Percentiles rank a stretch among this genome's conserved stretches.
phyloP scores from a whole-genome alignment of 2,329 filamentous ascomycete genomes.

The Aspergillus quadricinctus region DNA sequence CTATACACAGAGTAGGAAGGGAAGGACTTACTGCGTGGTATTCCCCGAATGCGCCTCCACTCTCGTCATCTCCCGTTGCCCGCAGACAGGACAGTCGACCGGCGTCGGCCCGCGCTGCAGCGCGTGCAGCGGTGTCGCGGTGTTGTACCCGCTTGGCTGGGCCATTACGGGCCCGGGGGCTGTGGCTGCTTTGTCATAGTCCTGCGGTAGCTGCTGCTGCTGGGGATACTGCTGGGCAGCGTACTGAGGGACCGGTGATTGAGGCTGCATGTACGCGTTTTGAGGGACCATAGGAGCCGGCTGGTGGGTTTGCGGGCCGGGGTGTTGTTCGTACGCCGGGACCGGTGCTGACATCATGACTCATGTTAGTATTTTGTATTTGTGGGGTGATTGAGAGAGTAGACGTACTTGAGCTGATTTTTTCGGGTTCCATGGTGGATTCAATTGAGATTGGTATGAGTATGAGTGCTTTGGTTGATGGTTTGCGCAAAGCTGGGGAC shows the following conservation, averaged over 20 bases:
- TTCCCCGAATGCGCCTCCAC: constrained; percentile 18
- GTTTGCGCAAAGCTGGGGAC: neutral
- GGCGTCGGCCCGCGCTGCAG: constrained; percentile 35
- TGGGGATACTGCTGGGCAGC: too few species aligned
- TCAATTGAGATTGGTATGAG: neutral
- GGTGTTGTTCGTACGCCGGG: constrained; percentile 2
- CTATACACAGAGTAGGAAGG: neutral
- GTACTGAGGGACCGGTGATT: too few species aligned
- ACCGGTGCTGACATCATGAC: neutral
- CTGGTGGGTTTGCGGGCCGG: neutral
- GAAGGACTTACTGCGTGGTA: constrained; percentile 26
- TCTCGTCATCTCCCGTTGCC: constrained; percentile 32
- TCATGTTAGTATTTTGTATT: neutral
- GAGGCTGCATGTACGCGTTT: neutral
- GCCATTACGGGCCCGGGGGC: neutral
- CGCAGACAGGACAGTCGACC: constrained; percentile 47
- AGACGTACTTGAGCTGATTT: neutral
- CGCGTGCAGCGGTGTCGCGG: constrained; percentile 20
- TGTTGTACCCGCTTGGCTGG: constrained; percentile 22
- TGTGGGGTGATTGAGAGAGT: neutral
- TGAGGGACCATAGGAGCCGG: neutral
- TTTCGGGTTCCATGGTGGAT: neutral
- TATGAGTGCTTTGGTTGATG: too few species aligned
- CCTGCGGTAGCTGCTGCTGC: neutral
- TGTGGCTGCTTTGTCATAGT: neutral